phyloP scores from a whole-genome alignment of 108 stramenopile species.

The Parmales sp. region DNA sequence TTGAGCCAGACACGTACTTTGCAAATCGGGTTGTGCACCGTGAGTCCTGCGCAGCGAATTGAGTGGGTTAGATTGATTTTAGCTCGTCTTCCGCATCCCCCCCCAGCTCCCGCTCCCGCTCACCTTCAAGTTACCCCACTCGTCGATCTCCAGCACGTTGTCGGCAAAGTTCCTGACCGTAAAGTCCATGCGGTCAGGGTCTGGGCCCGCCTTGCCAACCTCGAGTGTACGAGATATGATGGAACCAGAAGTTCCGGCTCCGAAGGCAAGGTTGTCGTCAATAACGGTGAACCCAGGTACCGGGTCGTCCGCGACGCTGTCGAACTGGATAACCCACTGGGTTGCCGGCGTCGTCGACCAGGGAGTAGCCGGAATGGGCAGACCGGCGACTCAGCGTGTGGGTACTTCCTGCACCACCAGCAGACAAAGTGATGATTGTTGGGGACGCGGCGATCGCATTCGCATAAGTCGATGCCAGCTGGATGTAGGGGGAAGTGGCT shows the following conservation, averaged over 20 bases:
- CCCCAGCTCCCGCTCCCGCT: no score
- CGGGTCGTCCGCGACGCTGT: conserved; percentile 16
- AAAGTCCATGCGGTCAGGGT: no score
- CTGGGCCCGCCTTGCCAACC: background rate
- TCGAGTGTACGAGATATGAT: background rate
- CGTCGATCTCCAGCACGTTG: no score
- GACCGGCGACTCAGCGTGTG: background rate
- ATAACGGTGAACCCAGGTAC: conserved; percentile 10
- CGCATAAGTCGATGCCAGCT: no score
- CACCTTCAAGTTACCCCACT: no score
- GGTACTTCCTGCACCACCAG: background rate
- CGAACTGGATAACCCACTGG: conserved; percentile 31
- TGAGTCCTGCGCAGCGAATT: background rate
- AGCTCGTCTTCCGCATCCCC: no score
- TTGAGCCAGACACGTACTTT: conserved; percentile 25
- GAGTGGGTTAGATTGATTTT: no score
- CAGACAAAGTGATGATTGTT: background rate
- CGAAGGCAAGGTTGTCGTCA: conserved; percentile 12
- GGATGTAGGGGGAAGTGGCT: no score
- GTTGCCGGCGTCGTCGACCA: no score
- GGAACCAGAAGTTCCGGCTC: background rate
- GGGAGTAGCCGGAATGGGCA: conserved; percentile 9
- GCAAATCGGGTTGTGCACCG: conserved; percentile 15
- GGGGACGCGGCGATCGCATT: background rate
- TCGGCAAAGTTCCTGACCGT: no score